Evolutionary conservation across 257 asterid genomes (phyloP), one percentile per base, ranked within the genome.

Genomic region (Forsythia suspensa): DNA sequence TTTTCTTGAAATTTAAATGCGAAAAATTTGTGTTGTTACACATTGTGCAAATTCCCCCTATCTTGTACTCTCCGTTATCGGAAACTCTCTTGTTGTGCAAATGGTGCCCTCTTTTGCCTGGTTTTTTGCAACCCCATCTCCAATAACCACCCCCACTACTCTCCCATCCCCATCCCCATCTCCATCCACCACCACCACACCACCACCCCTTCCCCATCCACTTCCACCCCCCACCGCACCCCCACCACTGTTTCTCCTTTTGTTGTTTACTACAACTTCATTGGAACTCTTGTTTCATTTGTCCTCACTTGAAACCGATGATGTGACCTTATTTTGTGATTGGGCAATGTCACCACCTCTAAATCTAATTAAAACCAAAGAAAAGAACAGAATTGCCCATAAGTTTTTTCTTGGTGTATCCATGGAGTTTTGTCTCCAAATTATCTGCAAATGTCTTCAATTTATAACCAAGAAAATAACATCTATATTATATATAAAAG

Each of bases 41-140:
- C 92, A 88, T 57, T 84, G 84, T 20, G 92, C 92, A 79, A 74
- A 88, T 59, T 86, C 88, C 36, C 92, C 92, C 48, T 24, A 86
- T 55, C 66, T 18, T 77, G 36, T 84, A 88, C 15, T 79, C 84
- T 29, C 34, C 76, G 61, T 74, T 42, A 5, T 72, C 20, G 10
- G 46, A 42, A 12, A 43, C 72, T 55, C 74, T 75, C 63, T 71
- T 77, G 38, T 74, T 75, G 41, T 79, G 82, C 76, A 38, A 46
- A 38, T 80, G 74, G 5, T 70, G 44, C 8, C 21, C 20, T 38
- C 78, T 46, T n/a, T 76, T 70, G 40, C 51, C 18, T 70, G 72
- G 51, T 52, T 73, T 82, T 63, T 75, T 78, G 73, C 89, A 76
- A 4, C 91, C 91, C 90, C 24, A 24, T 24, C 24, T 24, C 24